Conservation (phyloP, 2,329 filamentous ascomycete species). For the Monilinia polystroma region DNA sequence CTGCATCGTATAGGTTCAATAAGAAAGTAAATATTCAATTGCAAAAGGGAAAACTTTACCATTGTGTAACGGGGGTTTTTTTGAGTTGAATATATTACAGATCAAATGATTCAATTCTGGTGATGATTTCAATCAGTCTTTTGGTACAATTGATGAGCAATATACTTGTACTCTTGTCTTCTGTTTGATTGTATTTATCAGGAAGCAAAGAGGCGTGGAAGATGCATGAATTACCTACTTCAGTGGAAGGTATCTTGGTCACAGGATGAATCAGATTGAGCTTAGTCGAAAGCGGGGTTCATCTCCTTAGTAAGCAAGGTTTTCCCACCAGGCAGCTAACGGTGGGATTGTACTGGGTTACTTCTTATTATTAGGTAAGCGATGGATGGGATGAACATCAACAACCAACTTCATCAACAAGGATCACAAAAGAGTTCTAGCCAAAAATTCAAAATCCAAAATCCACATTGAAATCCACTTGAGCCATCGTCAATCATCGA, state of each 20-base stretch:
- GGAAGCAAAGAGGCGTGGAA: not conserved
- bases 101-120: not conserved
- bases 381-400: too few relatives aligned
- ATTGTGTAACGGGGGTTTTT: constrained; percentile 3
- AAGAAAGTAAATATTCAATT: not conserved
- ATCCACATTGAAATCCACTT: constrained; percentile 18
- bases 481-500: constrained; percentile 12
- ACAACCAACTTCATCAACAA: not conserved
- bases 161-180: not conserved
- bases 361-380: too few relatives aligned
- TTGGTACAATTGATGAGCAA: not conserved
- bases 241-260: constrained; percentile 19
- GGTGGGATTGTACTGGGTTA: too few relatives aligned
- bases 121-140: not conserved
- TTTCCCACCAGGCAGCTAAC: too few relatives aligned
- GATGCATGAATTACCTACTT: constrained; percentile 1
- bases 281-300: constrained; percentile 16
- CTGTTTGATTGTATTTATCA: constrained; percentile 4
- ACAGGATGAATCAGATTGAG: constrained; percentile 15
- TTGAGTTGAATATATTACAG: not conserved
- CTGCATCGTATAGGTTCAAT: not conserved
- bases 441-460: not conserved
- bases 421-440: constrained; percentile 9
- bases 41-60: constrained; percentile 16
- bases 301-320: not conserved